Conservation (phyloP, 23 red algal genomes). For the Cyanidium caldarium region DNA sequence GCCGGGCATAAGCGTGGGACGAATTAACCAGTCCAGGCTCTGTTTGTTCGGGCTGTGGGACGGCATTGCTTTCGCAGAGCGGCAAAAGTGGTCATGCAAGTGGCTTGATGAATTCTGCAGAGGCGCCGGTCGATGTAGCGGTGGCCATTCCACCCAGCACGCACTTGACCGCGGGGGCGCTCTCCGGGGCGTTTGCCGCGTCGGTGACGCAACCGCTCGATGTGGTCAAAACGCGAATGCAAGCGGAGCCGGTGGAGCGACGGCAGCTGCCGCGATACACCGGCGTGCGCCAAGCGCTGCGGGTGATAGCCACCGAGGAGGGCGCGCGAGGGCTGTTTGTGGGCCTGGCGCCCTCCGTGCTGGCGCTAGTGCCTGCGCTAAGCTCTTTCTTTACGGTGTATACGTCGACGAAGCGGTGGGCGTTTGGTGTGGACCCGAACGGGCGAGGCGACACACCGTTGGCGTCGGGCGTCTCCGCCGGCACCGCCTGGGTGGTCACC, state of each 20-base stretch:
- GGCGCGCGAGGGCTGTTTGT: conserved; percentile 33
- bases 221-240: conserved; percentile 76
- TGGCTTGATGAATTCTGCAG: no score
- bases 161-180: conserved; percentile 59
- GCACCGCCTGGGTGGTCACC: neutral
- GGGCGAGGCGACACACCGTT: neutral
- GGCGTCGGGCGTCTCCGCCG: neutral
- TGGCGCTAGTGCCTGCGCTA: conserved; percentile 9
- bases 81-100: no score
- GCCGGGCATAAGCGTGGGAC: no score
- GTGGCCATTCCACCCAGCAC: no score
- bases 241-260: conserved; percentile 72
- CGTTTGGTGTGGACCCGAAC: neutral
- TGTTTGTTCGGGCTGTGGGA: no score
- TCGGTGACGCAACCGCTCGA: conserved; percentile 69
- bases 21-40: no score
- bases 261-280: conserved; percentile 21
- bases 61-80: no score
- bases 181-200: conserved; percentile 48
- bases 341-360: conserved; percentile 54
- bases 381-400: conserved; percentile 1
- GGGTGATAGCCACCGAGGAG: conserved; percentile 38
- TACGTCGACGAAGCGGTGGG: neutral
- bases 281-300: conserved; percentile 36
- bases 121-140: no score